Conservation (phyloP, 2,329 filamentous ascomycete species). For the Atkinsonella hypoxylon region DNA sequence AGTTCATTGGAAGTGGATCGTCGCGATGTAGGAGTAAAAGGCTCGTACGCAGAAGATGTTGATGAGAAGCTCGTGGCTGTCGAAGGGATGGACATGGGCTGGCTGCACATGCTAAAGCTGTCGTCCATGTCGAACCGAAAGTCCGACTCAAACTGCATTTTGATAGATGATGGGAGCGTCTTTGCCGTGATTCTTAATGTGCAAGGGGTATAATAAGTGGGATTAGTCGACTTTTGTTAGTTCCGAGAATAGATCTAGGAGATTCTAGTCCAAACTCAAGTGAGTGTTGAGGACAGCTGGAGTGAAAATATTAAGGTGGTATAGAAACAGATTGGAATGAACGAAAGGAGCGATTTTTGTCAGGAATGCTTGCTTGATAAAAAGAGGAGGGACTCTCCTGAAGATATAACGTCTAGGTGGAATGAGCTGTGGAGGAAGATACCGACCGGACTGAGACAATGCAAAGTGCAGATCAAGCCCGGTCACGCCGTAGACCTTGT, state of each 20-base stretch:
- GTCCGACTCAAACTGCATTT: slow-evolving; percentile 27
- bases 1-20: slow-evolving; percentile 30
- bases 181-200: neutral
- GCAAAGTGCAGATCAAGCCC: slow-evolving; percentile 22
- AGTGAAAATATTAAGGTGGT: slow-evolving; percentile 6
- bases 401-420: slow-evolving; percentile 30
- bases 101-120: slow-evolving; percentile 25
- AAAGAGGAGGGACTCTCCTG: slow-evolving; percentile 23
- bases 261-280: slow-evolving; percentile 3
- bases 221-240: neutral
- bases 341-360: slow-evolving; percentile 15
- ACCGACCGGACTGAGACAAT: slow-evolving; percentile 23
- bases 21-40: slow-evolving; percentile 32
- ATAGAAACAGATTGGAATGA: slow-evolving; percentile 2
- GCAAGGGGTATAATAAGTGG: slow-evolving; percentile 1
- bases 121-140: slow-evolving; percentile 29
- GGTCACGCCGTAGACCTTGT: slow-evolving; percentile 19
- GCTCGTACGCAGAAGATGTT: slow-evolving; percentile 28
- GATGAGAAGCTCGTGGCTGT: slow-evolving; percentile 27
- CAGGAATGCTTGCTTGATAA: slow-evolving; percentile 22
- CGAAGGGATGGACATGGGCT: slow-evolving; percentile 24
- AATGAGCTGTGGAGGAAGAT: slow-evolving; percentile 23
- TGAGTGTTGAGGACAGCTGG: neutral
- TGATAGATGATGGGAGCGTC: slow-evolving; percentile 12
- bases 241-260: slow-evolving; percentile 1